A percentile compares a stretch with the other conserved stretches of the same genome.
These are phyloP conservation scores for Zymoseptoria tritici DNA, from an alignment of 2,329 filamentous ascomycete genomes.

Conservation along the genomic window DNA sequence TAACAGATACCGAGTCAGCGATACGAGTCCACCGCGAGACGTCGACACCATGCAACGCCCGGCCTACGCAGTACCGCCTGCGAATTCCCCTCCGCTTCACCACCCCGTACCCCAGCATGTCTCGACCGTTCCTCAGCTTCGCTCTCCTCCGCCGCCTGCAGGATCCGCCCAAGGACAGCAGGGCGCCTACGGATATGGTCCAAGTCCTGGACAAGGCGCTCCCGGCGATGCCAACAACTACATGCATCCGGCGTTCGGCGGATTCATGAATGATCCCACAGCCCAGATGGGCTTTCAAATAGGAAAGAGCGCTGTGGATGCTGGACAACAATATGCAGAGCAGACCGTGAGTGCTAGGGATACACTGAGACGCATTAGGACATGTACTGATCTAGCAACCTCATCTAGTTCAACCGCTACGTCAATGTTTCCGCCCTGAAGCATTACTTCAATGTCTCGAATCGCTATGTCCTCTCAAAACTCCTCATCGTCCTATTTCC, in stretches of 20 bases:
- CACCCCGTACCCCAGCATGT: conserved; percentile 98
- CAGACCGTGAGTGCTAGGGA: conserved; percentile 63
- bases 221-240: conserved; percentile 26
- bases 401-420: conserved; percentile 62
- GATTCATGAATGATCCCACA: conserved; percentile 92
- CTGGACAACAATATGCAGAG: conserved; percentile 89
- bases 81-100: conserved; percentile 82
- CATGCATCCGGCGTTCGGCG: conserved; percentile 61
- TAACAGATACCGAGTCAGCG: not conserved
- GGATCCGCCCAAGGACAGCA: conserved; percentile 60
- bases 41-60: conserved; percentile 71
- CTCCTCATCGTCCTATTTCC: conserved; percentile 90
- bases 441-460: conserved; percentile 99
- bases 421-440: conserved; percentile 90
- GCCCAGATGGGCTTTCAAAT: conserved; percentile 93
- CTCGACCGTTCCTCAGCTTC: conserved; percentile 91
- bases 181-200: conserved; percentile 56
- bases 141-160: conserved; percentile 76
- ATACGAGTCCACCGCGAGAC: not conserved
- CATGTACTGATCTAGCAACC: not conserved
- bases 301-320: conserved; percentile 82
- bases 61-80: conserved; percentile 65
- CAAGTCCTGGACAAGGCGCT: conserved; percentile 46
- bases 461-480: conserved; percentile 92
- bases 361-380: not conserved